These are phyloP conservation scores for Peronosclerospora sorghi DNA, from an alignment of 352 stramenopile genomes.

Conservation along the genomic window DNA sequence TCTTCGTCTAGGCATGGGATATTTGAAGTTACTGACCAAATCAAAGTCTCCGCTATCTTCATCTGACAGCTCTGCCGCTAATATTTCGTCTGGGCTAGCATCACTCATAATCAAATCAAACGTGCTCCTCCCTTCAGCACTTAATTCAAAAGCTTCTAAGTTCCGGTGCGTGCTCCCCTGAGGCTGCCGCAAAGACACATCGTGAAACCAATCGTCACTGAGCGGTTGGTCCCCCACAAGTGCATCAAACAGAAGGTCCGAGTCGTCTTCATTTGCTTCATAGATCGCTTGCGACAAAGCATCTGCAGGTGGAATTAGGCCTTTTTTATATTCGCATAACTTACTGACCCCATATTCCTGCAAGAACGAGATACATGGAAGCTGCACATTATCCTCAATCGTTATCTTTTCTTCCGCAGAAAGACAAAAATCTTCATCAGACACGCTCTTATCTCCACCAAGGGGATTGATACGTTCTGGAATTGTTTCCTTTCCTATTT, in stretches of 20 bases:
- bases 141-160: conserved; percentile 2
- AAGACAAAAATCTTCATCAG: not conserved
- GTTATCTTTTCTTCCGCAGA: conserved; percentile 1
- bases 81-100: conserved; percentile 19
- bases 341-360: conserved; percentile 26
- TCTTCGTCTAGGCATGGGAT: conserved; percentile 13
- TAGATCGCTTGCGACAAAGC: conserved; percentile 25
- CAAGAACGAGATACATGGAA: conserved; percentile 18
- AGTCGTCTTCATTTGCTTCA: conserved; percentile 26
- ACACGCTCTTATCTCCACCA: not conserved
- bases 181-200: conserved; percentile 6
- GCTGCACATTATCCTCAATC: conserved; percentile 1
- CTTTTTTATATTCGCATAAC: conserved; percentile 34
- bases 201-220: conserved; percentile 34
- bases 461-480: not conserved
- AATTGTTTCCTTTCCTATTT: not conserved
- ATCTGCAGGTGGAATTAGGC: conserved; percentile 16
- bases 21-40: conserved; percentile 18
- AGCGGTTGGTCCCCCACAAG: conserved; percentile 26
- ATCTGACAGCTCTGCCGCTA: conserved; percentile 16
- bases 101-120: conserved; percentile 29
- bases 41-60: conserved; percentile 22
- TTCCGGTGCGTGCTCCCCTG: conserved; percentile 4
- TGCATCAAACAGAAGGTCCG: conserved; percentile 31
- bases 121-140: conserved; percentile 3